phyloP scores from a whole-genome alignment of 306 rosid genomes.

The Parietaria judaica region DNA sequence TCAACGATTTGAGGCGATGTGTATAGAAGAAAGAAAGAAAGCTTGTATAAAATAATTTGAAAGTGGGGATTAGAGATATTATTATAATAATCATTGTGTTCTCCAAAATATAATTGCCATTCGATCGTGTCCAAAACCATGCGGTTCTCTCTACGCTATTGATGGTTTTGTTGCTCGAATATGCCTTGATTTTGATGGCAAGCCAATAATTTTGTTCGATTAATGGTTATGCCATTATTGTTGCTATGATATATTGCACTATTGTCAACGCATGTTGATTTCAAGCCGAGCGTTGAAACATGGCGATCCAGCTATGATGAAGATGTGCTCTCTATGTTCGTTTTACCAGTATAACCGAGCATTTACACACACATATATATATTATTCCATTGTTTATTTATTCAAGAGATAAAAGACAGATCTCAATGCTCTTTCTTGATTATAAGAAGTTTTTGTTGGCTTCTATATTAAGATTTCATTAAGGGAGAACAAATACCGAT shows the following conservation, averaged over 20 bases:
- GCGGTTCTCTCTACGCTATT: neutral
- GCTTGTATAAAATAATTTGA: no score
- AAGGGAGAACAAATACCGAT: neutral
- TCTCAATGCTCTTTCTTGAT: neutral
- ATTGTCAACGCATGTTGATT: neutral
- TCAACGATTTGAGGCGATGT: no score
- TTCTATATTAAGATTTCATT: neutral
- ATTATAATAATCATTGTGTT: no score
- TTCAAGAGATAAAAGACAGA: neutral
- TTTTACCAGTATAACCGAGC: neutral
- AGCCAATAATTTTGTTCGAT: neutral
- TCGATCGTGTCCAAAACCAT: neutral
- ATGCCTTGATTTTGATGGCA: slow-evolving; percentile 2
- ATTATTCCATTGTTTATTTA: neutral
- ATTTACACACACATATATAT: no score
- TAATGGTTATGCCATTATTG: neutral
- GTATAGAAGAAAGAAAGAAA: no score
- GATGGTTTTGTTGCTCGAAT: no score
- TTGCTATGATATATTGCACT: neutral
- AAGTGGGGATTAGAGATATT: no score
- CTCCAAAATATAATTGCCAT: neutral
- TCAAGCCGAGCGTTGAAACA: neutral
- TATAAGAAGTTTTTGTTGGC: neutral
- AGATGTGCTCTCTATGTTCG: neutral
- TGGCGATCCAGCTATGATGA: neutral